These are phyloP conservation scores for Arachis monticola DNA, from an alignment of 331 rosid genomes.

Conservation along the genomic window DNA sequence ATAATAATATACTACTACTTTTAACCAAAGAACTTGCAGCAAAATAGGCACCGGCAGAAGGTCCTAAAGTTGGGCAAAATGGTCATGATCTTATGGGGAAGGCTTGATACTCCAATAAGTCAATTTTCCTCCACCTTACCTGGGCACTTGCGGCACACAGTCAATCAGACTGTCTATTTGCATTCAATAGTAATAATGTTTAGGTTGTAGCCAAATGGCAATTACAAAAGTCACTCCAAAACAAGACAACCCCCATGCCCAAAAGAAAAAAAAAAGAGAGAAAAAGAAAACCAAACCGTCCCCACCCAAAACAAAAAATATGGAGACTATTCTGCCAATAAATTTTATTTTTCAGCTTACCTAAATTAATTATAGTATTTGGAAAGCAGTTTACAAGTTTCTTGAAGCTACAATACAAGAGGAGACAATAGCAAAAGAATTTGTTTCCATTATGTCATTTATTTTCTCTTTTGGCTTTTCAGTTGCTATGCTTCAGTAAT, in stretches of 20 bases:
- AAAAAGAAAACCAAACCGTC: not conserved
- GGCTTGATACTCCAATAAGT: not conserved
- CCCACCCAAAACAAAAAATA: not conserved
- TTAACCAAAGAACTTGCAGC: not conserved
- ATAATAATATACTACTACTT: not conserved
- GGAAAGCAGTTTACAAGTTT: constrained; percentile 18
- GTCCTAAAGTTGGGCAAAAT: not conserved
- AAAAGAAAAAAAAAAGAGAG: too few relatives aligned
- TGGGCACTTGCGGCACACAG: not conserved
- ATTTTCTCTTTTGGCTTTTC: not conserved
- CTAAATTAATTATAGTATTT: constrained; percentile 8
- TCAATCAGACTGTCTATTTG: not conserved
- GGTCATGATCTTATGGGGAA: not conserved
- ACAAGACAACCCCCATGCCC: too few relatives aligned
- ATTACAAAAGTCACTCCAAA: not conserved
- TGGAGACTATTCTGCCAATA: not conserved
- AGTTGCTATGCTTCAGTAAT: not conserved
- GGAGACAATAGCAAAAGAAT: not conserved
- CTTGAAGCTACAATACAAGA: constrained; percentile 6
- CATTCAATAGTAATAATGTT: not conserved
- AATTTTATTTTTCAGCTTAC: not conserved
- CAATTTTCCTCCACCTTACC: not conserved
- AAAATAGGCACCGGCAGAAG: not conserved
- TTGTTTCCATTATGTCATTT: not conserved
- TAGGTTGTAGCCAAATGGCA: not conserved